These are phyloP conservation scores for Tagetes patula DNA, from an alignment of 129 eudicot species.

Conservation along the genomic window DNA sequence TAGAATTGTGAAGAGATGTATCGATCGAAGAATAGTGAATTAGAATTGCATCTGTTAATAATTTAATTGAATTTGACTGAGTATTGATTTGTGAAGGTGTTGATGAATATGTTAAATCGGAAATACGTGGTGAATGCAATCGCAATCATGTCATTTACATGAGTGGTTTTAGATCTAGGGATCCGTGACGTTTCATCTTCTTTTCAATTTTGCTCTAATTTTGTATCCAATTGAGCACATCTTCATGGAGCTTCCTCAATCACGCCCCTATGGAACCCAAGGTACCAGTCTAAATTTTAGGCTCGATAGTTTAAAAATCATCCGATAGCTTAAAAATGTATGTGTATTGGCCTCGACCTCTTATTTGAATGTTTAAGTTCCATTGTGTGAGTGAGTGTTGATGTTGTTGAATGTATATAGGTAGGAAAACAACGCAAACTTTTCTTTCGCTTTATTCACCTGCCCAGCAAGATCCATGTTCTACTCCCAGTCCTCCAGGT, in stretches of 20 bases:
- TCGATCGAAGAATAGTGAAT: conserved; percentile 1
- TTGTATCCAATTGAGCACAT: conserved; percentile 14
- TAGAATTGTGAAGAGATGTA: not conserved
- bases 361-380: not conserved
- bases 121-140: conserved; percentile 43
- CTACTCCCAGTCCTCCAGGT: conserved; percentile 38
- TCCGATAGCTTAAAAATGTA: too few species aligned
- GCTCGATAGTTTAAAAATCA: too few species aligned
- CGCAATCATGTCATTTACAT: conserved; percentile 27
- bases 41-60: not conserved
- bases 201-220: conserved; percentile 25
- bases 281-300: conserved; percentile 38
- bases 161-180: conserved; percentile 49
- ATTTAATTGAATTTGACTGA: conserved; percentile 6
- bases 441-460: conserved; percentile 90
- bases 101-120: conserved; percentile 7
- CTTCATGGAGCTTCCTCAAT: conserved; percentile 80
- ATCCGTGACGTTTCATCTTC: conserved; percentile 20
- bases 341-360: not conserved
- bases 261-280: conserved; percentile 69
- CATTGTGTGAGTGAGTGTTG: conserved; percentile 23
- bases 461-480: conserved; percentile 70
- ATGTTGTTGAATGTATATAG: conserved; percentile 42
- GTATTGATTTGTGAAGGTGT: conserved; percentile 23
- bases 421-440: conserved; percentile 80